Evolutionary conservation across 495 filamentous ascomycete genomes (phyloP).

Genomic region (Daldinia grandis): DNA sequence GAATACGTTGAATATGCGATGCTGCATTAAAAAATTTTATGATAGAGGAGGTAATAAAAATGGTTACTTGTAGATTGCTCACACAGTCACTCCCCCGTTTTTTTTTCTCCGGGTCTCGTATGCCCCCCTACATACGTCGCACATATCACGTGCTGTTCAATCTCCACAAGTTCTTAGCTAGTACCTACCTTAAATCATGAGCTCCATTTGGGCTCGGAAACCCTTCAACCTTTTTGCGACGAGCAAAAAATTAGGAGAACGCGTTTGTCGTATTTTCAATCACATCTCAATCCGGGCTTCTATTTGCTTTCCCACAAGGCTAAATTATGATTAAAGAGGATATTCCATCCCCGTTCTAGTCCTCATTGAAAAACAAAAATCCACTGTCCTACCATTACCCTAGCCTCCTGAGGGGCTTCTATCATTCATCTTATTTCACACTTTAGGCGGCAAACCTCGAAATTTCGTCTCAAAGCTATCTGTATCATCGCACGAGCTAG

Average conservation of each 20-base stretch:
- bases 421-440: slow-evolving; percentile 8
- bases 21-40: not conserved
- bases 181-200: slow-evolving; percentile 20
- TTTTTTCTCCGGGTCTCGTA: not conserved
- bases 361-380: not conserved
- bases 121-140: slow-evolving; percentile 2
- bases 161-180: slow-evolving; percentile 32
- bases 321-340: not conserved
- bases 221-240: slow-evolving; percentile 31
- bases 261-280: slow-evolving; percentile 21
- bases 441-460: slow-evolving; percentile 3
- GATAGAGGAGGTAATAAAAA: not conserved
- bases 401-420: not conserved
- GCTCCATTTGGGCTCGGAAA: slow-evolving; percentile 35
- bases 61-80: not conserved
- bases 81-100: not conserved
- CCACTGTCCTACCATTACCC: not conserved
- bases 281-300: not conserved
- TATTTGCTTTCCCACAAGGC: slow-evolving; percentile 11
- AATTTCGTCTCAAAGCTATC: not conserved
- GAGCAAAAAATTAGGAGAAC: slow-evolving; percentile 17
- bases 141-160: slow-evolving; percentile 1
- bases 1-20: slow-evolving; percentile 1
- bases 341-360: not conserved
- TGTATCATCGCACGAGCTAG: not conserved